Conservation (phyloP, 768 basidiomycete species). For the Naganishia kalamii region DNA sequence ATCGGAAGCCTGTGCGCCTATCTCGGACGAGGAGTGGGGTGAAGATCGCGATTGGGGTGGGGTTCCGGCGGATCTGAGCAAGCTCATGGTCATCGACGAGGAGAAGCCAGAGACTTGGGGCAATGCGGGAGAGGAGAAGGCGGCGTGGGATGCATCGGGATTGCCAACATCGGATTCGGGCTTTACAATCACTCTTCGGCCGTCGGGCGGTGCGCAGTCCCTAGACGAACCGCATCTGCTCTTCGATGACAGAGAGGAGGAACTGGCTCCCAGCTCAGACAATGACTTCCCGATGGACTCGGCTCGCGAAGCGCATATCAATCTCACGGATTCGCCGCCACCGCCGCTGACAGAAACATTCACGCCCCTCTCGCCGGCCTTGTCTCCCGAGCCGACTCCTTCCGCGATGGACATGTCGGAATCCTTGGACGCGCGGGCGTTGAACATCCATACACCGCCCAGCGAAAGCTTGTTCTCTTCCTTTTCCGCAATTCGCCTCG, state of each 20-base stretch:
- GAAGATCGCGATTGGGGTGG: not conserved
- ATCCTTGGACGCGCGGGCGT: not conserved
- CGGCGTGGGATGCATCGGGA: not conserved
- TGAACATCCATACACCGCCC: not conserved
- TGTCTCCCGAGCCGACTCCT: not conserved
- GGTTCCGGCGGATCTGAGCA: not conserved
- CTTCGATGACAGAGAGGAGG: too few relatives aligned
- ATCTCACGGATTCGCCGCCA: not conserved
- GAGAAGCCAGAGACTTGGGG: not conserved
- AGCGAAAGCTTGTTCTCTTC: not conserved
- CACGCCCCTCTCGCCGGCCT: not conserved
- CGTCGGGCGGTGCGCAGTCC: too few relatives aligned
- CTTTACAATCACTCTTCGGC: not conserved
- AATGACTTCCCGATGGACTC: too few relatives aligned
- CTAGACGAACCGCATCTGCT: too few relatives aligned
- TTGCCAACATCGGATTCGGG: not conserved
- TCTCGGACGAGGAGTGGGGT: constrained; percentile 11
- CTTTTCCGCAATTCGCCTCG: not conserved
- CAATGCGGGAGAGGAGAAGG: too few relatives aligned
- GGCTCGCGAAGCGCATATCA: too few relatives aligned
- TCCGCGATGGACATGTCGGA: not conserved
- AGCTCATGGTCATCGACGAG: not conserved
- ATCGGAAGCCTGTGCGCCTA: not conserved
- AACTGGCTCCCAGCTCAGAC: too few relatives aligned
- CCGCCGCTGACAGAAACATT: not conserved